phyloP scores from a whole-genome alignment of 208 protist genomes.

The Porcisia hertigi region DNA sequence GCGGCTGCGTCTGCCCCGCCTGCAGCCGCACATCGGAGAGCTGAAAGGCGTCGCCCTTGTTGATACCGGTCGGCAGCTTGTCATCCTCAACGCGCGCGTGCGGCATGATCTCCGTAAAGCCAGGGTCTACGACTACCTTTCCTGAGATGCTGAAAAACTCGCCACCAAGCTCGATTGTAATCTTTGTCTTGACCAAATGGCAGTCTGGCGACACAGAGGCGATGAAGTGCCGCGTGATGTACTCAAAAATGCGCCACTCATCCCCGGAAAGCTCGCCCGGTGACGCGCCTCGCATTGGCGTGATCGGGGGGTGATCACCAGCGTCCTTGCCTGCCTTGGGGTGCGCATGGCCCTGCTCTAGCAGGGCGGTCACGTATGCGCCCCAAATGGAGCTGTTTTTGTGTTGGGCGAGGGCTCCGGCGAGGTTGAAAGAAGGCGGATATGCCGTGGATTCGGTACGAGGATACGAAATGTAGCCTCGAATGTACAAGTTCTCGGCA shows the following conservation, averaged over 20 bases:
- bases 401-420: constrained; percentile 58
- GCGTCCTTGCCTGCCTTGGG: constrained; percentile 89
- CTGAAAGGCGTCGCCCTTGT: constrained; percentile 68
- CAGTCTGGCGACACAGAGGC: constrained; percentile 85
- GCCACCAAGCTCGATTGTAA: constrained; percentile 74
- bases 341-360: constrained; percentile 57
- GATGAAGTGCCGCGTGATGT: constrained; percentile 91
- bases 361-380: constrained; percentile 61
- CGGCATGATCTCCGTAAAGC: constrained; percentile 89
- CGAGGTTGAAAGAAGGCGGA: constrained; percentile 90
- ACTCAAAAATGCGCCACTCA: constrained; percentile 90
- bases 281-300: constrained; percentile 77
- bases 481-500: constrained; percentile 96
- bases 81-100: constrained; percentile 72
- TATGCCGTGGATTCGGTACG: constrained; percentile 96
- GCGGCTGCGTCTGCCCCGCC: constrained; percentile 90
- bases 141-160: constrained; percentile 82
- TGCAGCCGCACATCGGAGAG: constrained; percentile 81
- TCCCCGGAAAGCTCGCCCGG: constrained; percentile 73
- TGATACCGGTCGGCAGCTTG: constrained; percentile 67
- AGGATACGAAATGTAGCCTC: constrained; percentile 97
- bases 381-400: constrained; percentile 68
- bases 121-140: constrained; percentile 73
- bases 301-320: constrained; percentile 93
- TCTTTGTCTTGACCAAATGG: constrained; percentile 64